Base-by-base conservation (phyloP, 2,329 filamentous ascomycete species). In the Cadophora gregata region DNA sequence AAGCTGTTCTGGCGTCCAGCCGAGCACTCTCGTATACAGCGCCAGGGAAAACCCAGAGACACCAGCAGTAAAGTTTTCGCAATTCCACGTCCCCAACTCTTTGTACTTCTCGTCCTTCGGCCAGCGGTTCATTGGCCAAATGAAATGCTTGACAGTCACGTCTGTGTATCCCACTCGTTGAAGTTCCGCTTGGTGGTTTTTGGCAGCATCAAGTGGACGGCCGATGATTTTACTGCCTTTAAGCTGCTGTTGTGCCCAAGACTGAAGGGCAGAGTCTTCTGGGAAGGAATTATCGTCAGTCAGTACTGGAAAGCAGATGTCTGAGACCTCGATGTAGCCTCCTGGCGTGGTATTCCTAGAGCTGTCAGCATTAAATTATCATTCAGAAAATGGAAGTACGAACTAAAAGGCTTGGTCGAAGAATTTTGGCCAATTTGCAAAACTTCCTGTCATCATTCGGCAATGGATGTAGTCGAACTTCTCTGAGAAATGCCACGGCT, bases 81-180 rank as follows among this genome's bases (percentile, higher is more conserved):
- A 58, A 16, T 51, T 65, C 71, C 67, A 71, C 10, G 60, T 59
- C 3, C 69, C 67, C 55, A 56, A 42, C 53, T 65, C 65, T 29
- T 67, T 69, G 25, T 29, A 27, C 38, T 80, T 80, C 1, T 78
- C 76, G 63, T 85, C 80, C 59, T 80, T 81, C 0, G 84, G 81
- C 85, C 85, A 87, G 19, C 76, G 72, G 67, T 82, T 84, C 45
- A 80, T 79, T 0, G 85, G 84, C 77, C 84, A 81, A 73, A 81
- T 82, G 71, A 79, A 82, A 5, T 82, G 72, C 1, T 79, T 74
- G 72, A 85, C 81, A 0, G 75, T 51, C 7, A 73, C 55, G 59
- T 72, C 60, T 9, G 62, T 55, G 58, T 69, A 74, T 14, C 71
- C 70, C 10, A 67, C 69, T 19, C n/a, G 55, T 33, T 66, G 62